Conservation (phyloP, 495 filamentous ascomycete species). For the Penicillium arizonense region DNA sequence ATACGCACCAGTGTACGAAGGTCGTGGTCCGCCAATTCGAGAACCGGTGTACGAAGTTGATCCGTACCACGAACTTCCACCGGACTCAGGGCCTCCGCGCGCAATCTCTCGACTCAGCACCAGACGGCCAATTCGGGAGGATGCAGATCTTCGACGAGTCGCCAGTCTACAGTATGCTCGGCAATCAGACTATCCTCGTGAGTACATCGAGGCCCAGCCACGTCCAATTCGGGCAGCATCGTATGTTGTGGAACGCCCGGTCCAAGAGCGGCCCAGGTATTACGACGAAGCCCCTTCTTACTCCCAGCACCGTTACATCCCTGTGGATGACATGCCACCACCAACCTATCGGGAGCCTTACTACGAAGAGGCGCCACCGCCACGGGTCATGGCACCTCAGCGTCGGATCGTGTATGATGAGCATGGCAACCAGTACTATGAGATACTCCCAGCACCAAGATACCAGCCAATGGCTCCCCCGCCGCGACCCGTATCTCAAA, state of each 20-base stretch:
- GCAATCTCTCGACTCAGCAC: conserved; percentile 41
- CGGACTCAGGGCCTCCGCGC: conserved; percentile 35
- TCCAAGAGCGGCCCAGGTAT: conserved; percentile 48
- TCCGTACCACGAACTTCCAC: conserved; percentile 34
- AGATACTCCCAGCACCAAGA: conserved; percentile 48
- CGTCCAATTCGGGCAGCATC: conserved; percentile 57
- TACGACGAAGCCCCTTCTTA: conserved; percentile 55
- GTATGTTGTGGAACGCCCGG: conserved; percentile 55
- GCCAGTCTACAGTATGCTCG: conserved; percentile 55
- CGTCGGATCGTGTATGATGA: conserved; percentile 68
- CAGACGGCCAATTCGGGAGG: conserved; percentile 47
- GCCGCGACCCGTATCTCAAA: conserved; percentile 30
- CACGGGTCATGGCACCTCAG: conserved; percentile 55
- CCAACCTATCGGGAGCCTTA: conserved; percentile 50
- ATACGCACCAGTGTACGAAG: conserved; percentile 40
- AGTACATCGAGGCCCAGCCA: conserved; percentile 43
- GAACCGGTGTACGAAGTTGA: conserved; percentile 38
- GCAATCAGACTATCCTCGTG: conserved; percentile 48
- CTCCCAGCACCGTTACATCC: conserved; percentile 39
- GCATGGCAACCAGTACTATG: conserved; percentile 68
- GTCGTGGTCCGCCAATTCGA: conserved; percentile 28
- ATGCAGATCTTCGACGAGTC: conserved; percentile 57
- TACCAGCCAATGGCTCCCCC: conserved; percentile 52
- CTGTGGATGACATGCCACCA: conserved; percentile 58
- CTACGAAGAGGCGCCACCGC: conserved; percentile 37